Conservation (phyloP, 257 asterid genomes). For the Solanum chiquidenum region DNA sequence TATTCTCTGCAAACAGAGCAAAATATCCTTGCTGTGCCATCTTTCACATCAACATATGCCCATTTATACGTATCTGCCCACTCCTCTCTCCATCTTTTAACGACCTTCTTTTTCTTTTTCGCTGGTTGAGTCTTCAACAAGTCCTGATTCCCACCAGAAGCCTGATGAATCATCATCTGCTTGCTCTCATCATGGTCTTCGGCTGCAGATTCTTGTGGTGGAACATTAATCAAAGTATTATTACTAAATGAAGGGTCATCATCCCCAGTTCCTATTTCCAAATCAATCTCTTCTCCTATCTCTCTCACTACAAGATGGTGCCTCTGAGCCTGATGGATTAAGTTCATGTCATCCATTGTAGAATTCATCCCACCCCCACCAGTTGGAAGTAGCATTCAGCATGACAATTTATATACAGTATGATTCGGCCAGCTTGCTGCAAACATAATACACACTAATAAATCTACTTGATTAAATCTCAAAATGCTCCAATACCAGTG, state of each 20-base stretch:
- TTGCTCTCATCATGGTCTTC: slow-evolving; percentile 68
- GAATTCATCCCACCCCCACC: slow-evolving; percentile 78
- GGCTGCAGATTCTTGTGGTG: slow-evolving; percentile 67
- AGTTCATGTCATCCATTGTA: slow-evolving; percentile 88
- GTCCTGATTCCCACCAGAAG: slow-evolving; percentile 57
- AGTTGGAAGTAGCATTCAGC: slow-evolving; percentile 86
- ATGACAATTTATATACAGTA: slow-evolving; percentile 40
- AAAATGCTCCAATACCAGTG: not conserved
- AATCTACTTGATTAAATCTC: slow-evolving; percentile 4
- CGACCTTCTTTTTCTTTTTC: slow-evolving; percentile 93
- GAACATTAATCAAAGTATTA: slow-evolving; percentile 53
- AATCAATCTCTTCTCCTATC: slow-evolving; percentile 87
- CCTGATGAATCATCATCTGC: slow-evolving; percentile 60
- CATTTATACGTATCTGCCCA: slow-evolving; percentile 99
- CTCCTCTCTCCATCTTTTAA: slow-evolving; percentile 98
- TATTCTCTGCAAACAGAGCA: slow-evolving; percentile 96
- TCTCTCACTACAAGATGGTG: slow-evolving; percentile 87
- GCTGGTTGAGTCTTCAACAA: slow-evolving; percentile 57
- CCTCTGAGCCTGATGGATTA: slow-evolving; percentile 90
- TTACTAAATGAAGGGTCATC: slow-evolving; percentile 74
- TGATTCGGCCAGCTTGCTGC: slow-evolving; percentile 17
- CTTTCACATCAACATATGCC: slow-evolving; percentile 95
- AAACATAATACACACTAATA: slow-evolving; percentile 6
- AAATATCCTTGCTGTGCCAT: slow-evolving; percentile 92
- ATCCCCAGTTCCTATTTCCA: slow-evolving; percentile 89